phyloP scores from a whole-genome alignment of 2,329 filamentous ascomycete species.

The Cercospora sp. region DNA sequence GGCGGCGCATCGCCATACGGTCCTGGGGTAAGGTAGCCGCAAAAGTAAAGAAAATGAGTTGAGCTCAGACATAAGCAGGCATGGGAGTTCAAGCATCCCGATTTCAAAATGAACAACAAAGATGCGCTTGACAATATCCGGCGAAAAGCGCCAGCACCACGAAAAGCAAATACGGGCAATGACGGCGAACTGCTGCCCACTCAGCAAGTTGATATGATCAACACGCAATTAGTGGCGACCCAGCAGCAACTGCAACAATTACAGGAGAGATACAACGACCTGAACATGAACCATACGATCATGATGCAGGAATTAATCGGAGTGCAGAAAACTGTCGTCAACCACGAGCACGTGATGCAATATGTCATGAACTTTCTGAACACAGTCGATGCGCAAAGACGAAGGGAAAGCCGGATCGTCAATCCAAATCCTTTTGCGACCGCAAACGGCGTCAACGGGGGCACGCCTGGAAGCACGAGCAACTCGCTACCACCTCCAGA shows the following conservation, averaged over 20 bases:
- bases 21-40: slow-evolving; percentile 60
- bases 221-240: slow-evolving; percentile 82
- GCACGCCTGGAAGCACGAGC: slow-evolving; percentile 17
- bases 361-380: slow-evolving; percentile 70
- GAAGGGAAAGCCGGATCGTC: slow-evolving; percentile 59
- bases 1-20: slow-evolving; percentile 80
- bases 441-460: slow-evolving; percentile 21
- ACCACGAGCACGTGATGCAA: slow-evolving; percentile 70
- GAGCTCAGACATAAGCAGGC: slow-evolving; percentile 56
- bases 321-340: slow-evolving; percentile 69
- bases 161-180: slow-evolving; percentile 66
- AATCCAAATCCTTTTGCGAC: slow-evolving; percentile 41
- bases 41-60: background rate
- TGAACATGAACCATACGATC: slow-evolving; percentile 66
- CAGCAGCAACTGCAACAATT: slow-evolving; percentile 89
- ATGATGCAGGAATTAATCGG: slow-evolving; percentile 65
- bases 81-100: slow-evolving; percentile 97
- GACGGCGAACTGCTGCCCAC: slow-evolving; percentile 72
- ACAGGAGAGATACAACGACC: slow-evolving; percentile 79
- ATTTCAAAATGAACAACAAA: slow-evolving; percentile 94
- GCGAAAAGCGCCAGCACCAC: slow-evolving; percentile 86
- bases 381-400: slow-evolving; percentile 63
- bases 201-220: slow-evolving; percentile 86
- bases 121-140: slow-evolving; percentile 95
- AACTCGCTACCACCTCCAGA: slow-evolving; percentile 36